Base-by-base conservation (phyloP, 1,284 basidiomycete genomes). In the Puccinia novopanici region DNA sequence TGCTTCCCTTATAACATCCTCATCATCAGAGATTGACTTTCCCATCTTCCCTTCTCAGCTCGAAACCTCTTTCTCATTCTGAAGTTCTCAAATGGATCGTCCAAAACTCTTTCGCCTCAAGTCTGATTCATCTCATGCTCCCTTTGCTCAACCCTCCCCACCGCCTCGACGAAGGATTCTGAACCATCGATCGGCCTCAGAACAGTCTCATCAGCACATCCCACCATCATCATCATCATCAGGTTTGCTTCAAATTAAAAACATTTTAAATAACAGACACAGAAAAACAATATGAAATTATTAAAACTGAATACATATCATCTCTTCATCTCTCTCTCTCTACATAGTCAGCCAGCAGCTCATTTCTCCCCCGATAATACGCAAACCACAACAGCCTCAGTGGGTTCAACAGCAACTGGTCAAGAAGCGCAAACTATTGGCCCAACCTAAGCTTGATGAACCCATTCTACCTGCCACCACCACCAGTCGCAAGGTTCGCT, bases 61-160 rank as follows among this genome's bases (percentile, higher is more conserved):
- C 34, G 34, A 34, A 34, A 4, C 34, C 34, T 34, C 34, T 34
- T 34, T 34, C 34, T 34, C 34, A 34, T 34, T 34, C 34, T 34
- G 34, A 34, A 34, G 4, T 34, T 65, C 5, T 13, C 9, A 2
- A 54, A 65, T 45, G 61, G 42, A 70, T 50, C 42, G 24, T 4
- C 67, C 67, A 0, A 50, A 48, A 70, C n/a, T 50, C 24, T 27
- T 70, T 30, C 22, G 15, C n/a, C 50, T 70, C 67, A 52, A 68
- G 42, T 68, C 65, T n/a, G 45, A 45, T 19, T 45, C 42, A 71
- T 37, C 34, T 40, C 50, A 71, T 71, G 19, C 68, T 37, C 68
- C 68, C 0, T 71, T 71, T 24, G 68, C 68, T 17, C 68, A 71
- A 37, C 68, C 48, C 17, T 71, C 68, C 24, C 68, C 68, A 34